These are phyloP conservation scores for Uronychia setigera DNA, from an alignment of 73 alveolate species.

Conservation along the genomic window DNA sequence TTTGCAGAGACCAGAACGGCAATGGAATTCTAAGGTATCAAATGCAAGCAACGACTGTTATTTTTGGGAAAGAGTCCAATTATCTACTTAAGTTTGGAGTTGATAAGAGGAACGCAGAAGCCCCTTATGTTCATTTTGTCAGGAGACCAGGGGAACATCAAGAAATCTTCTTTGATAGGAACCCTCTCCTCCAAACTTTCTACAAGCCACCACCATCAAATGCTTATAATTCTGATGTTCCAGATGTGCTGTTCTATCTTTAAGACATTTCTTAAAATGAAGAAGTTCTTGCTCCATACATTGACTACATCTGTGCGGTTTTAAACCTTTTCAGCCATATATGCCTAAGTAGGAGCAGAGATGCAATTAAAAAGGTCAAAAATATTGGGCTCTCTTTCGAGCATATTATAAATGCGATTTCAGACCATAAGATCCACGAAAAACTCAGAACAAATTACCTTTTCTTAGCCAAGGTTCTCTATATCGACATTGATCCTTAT, in stretches of 20 bases:
- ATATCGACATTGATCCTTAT: slow-evolving; percentile 53
- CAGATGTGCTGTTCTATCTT: slow-evolving; percentile 23
- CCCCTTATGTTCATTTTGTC: slow-evolving; percentile 25
- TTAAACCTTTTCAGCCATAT: slow-evolving; percentile 37
- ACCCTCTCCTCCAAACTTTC: slow-evolving; percentile 10
- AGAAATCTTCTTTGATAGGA: slow-evolving; percentile 5
- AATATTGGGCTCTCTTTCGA: slow-evolving; percentile 39
- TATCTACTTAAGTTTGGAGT: slow-evolving; percentile 50
- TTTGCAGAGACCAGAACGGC: slow-evolving; percentile 32
- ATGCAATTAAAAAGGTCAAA: slow-evolving; percentile 21
- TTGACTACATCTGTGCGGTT: slow-evolving; percentile 60
- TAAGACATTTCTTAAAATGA: slow-evolving; percentile 28
- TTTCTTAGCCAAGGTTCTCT: slow-evolving; percentile 18
- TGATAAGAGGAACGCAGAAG: slow-evolving; percentile 48
- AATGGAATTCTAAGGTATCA: slow-evolving; percentile 39
- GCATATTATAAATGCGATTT: slow-evolving; percentile 20
- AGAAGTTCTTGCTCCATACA: slow-evolving; percentile 35
- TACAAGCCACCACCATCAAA: background rate
- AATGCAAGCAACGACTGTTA: slow-evolving; percentile 22
- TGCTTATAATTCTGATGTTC: slow-evolving; percentile 3
- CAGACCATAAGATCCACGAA: slow-evolving; percentile 22
- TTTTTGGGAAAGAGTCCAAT: slow-evolving; percentile 21
- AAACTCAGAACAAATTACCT: slow-evolving; percentile 26
- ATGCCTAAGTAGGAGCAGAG: slow-evolving; percentile 33
- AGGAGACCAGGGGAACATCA: slow-evolving; percentile 7